A percentile compares a stretch with the other conserved stretches of the same genome.
phyloP scores from a whole-genome alignment of 176 grass and related monocot species.

The Rhynchospora pubera region DNA sequence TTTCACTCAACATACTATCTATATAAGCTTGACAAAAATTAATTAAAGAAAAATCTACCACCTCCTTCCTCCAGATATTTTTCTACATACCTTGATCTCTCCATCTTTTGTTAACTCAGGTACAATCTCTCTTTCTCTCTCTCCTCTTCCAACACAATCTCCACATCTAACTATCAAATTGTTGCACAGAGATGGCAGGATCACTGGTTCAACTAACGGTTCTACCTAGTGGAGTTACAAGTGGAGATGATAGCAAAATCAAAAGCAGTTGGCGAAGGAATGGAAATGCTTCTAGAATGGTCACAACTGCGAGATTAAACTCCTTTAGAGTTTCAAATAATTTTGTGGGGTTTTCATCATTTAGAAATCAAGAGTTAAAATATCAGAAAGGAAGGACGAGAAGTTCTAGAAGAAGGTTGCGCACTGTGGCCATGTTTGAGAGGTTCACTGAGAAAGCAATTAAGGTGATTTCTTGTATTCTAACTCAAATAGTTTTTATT shows the following conservation, averaged over 20 bases:
- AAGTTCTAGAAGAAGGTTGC: not conserved
- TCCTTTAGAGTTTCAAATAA: not conserved
- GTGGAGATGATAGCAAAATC: not conserved
- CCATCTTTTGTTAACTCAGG: not conserved
- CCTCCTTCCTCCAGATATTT: not conserved
- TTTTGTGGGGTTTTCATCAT: not conserved
- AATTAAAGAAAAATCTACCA: not conserved
- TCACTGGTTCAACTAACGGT: not conserved
- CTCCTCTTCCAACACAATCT: not conserved
- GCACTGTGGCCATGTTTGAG: conserved; percentile 68
- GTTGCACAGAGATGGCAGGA: conserved; percentile 1
- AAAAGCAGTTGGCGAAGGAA: not conserved
- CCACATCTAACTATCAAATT: not conserved
- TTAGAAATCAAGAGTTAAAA: not conserved
- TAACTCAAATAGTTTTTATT: not conserved
- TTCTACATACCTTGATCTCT: not conserved
- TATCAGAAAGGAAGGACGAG: not conserved
- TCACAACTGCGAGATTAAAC: not conserved
- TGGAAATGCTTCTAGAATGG: not conserved
- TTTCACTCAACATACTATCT: not conserved
- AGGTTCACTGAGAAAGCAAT: conserved; percentile 93
- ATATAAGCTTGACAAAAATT: not conserved
- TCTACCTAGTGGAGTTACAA: not conserved
- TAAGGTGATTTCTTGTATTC: conserved; percentile 28
- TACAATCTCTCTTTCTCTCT: not conserved